Evolutionary conservation across 23 red algal species (phyloP).

Genomic region (Gracilaria vermiculophylla): DNA sequence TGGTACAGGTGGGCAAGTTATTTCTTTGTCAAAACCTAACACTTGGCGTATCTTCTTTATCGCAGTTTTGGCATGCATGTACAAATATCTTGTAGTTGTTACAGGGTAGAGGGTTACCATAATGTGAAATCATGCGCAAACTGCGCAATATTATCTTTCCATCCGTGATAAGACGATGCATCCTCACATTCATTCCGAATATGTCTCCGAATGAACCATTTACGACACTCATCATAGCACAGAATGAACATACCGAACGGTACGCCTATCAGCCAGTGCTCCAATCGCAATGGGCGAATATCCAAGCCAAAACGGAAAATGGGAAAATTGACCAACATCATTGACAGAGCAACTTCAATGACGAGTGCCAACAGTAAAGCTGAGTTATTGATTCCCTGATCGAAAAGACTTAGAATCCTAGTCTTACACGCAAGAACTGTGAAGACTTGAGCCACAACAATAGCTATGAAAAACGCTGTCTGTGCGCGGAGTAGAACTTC

Average conservation of each 20-base stretch:
- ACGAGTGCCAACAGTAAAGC: conserved; percentile 38
- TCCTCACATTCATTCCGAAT: conserved; percentile 43
- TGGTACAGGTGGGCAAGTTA: no score
- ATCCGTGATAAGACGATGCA: not conserved
- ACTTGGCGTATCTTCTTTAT: no score
- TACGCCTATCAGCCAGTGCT: conserved; percentile 45
- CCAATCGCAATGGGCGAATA: conserved; percentile 22
- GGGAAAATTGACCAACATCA: conserved; percentile 48
- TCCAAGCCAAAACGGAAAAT: conserved; percentile 38
- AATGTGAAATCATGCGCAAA: conserved; percentile 63
- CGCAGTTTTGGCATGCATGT: no score
- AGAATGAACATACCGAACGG: conserved; percentile 71
- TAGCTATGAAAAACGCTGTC: conserved; percentile 68
- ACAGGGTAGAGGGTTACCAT: conserved; percentile 38
- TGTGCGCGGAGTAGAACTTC: conserved; percentile 57
- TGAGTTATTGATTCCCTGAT: conserved; percentile 35
- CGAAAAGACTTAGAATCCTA: conserved; percentile 37
- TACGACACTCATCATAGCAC: conserved; percentile 63
- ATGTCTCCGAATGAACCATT: conserved; percentile 66
- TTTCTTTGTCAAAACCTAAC: no score
- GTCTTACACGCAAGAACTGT: conserved; percentile 60
- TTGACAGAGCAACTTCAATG: conserved; percentile 30
- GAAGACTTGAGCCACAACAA: conserved; percentile 66
- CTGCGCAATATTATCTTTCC: conserved; percentile 6
- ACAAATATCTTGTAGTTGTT: no score